Evolutionary conservation across 345 rosid species (phyloP).

Genomic region (Alliaria petiolata): DNA sequence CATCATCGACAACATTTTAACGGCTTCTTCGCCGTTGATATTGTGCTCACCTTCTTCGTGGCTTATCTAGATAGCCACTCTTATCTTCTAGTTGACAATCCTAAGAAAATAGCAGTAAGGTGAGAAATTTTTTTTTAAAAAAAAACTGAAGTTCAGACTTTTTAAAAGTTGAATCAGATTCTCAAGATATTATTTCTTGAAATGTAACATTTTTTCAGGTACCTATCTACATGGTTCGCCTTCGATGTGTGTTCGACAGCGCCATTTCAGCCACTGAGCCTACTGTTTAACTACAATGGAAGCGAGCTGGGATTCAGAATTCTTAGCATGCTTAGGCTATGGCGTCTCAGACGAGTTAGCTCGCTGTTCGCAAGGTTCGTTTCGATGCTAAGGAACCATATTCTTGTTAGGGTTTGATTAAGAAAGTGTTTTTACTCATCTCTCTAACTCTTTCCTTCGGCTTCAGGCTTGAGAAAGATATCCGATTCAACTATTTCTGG

Average conservation of each 20-base stretch:
- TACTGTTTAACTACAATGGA: slow-evolving; percentile 56
- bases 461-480: slow-evolving; percentile 98
- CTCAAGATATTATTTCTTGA: not conserved
- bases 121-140: no score
- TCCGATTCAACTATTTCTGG: slow-evolving; percentile 98
- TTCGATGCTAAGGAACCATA: slow-evolving; percentile 13
- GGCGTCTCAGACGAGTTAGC: slow-evolving; percentile 97
- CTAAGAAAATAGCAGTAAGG: slow-evolving; percentile 85
- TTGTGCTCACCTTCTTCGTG: slow-evolving; percentile 85
- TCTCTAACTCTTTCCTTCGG: slow-evolving; percentile 19
- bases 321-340: slow-evolving; percentile 91
- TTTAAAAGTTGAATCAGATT: slow-evolving; percentile 16
- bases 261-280: slow-evolving; percentile 72
- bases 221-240: slow-evolving; percentile 87
- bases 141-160: no score
- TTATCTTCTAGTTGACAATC: slow-evolving; percentile 80
- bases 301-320: slow-evolving; percentile 63
- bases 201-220: slow-evolving; percentile 64
- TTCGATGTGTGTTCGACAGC: slow-evolving; percentile 92
- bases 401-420: not conserved
- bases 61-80: slow-evolving; percentile 80
- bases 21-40: slow-evolving; percentile 87
- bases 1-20: slow-evolving; percentile 71
- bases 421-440: slow-evolving; percentile 12
- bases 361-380: slow-evolving; percentile 84